These are phyloP conservation scores for Claviceps monticola DNA, from an alignment of 2,329 filamentous ascomycete species.

Conservation along the genomic window DNA sequence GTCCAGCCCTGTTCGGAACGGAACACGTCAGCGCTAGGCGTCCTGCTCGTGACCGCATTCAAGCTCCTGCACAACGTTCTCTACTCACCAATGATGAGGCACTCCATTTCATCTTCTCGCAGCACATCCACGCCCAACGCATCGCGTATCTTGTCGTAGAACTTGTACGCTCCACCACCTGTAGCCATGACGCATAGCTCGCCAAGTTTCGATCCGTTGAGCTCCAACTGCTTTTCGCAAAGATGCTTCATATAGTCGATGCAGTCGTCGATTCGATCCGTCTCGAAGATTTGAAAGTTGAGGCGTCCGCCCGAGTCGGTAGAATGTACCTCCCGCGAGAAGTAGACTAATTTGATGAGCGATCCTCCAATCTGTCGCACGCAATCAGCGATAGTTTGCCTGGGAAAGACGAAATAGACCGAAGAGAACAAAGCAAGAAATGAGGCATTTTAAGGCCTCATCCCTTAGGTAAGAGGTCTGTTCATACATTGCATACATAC, in stretches of 20 bases:
- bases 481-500: conserved; percentile 37
- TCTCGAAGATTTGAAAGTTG: conserved; percentile 95
- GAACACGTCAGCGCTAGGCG: background rate
- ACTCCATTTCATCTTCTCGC: conserved; percentile 97
- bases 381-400: background rate
- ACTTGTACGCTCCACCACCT: conserved; percentile 91
- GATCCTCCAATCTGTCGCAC: conserved; percentile 73
- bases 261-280: conserved; percentile 83
- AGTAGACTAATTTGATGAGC: conserved; percentile 92
- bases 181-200: conserved; percentile 91
- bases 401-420: background rate
- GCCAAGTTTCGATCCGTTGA: conserved; percentile 56
- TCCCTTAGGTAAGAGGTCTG: too few species aligned
- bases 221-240: conserved; percentile 64
- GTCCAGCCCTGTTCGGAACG: conserved; percentile 54
- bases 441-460: too few species aligned
- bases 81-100: conserved; percentile 70
- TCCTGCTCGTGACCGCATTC: too few species aligned
- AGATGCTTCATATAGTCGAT: conserved; percentile 82
- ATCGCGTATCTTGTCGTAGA: conserved; percentile 79
- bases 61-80: too few species aligned
- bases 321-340: conserved; percentile 73
- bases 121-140: conserved; percentile 76
- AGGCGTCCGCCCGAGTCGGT: conserved; percentile 73
- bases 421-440: background rate